Evolutionary conservation across 768 basidiomycete genomes (phyloP).

Genomic region (Auricularia cornea): DNA sequence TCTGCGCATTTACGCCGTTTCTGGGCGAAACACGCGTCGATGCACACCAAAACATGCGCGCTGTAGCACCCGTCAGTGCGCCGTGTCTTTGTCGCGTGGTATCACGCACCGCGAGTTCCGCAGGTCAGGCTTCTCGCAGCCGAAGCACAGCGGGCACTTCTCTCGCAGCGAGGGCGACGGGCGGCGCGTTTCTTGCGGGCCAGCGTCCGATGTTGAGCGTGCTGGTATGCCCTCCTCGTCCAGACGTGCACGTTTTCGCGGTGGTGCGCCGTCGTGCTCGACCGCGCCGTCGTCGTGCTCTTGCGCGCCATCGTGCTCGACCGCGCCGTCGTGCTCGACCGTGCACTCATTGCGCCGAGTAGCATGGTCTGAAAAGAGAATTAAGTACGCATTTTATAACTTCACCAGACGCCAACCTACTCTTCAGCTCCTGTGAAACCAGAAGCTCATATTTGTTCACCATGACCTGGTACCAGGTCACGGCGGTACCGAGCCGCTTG

Average conservation of each 20-base stretch:
- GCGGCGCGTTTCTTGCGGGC: not conserved
- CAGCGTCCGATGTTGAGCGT: not conserved
- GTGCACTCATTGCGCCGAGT: too few species aligned
- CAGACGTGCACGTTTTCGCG: not conserved
- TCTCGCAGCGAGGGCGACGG: not conserved
- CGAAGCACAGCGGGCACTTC: not conserved
- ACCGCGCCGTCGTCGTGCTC: too few species aligned
- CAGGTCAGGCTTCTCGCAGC: not conserved
- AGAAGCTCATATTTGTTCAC: not conserved
- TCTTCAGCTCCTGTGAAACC: not conserved
- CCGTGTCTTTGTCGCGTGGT: too few species aligned
- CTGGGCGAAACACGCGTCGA: slow-evolving; percentile 29
- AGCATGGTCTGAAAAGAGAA: too few species aligned
- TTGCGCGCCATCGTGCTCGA: too few species aligned
- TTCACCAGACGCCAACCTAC: not conserved
- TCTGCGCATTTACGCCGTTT: slow-evolving; percentile 13
- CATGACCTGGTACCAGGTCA: not conserved
- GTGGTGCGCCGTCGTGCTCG: too few species aligned
- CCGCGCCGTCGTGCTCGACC: too few species aligned
- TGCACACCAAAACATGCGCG: slow-evolving; percentile 20
- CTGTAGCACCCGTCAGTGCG: not conserved
- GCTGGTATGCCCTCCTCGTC: not conserved
- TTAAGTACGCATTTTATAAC: too few species aligned
- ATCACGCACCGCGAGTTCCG: not conserved
- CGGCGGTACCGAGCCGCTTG: not conserved